These are phyloP conservation scores for Papiliotrema flavescens DNA, from an alignment of 1,284 basidiomycete species.

Conservation along the genomic window DNA sequence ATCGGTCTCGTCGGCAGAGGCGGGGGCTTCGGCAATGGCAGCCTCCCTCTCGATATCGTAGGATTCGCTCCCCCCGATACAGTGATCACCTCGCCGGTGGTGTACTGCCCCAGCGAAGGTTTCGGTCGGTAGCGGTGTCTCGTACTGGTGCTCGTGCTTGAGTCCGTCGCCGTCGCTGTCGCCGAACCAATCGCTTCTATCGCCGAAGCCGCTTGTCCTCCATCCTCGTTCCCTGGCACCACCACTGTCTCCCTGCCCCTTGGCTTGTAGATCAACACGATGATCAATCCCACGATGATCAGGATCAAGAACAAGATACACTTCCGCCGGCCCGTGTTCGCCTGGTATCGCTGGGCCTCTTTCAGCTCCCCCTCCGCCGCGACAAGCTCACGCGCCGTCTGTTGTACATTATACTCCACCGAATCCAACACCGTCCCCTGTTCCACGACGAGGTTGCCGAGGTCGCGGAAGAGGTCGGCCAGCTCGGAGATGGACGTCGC, in stretches of 20 bases:
- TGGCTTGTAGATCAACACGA: slow-evolving; percentile 50
- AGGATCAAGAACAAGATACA: slow-evolving; percentile 89
- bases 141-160: neutral
- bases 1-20: neutral
- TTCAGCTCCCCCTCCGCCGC: slow-evolving; percentile 83
- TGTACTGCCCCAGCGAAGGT: neutral
- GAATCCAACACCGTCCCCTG: slow-evolving; percentile 96
- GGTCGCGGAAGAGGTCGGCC: slow-evolving; percentile 93
- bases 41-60: neutral
- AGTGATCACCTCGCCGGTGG: neutral
- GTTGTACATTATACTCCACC: slow-evolving; percentile 96
- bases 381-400: slow-evolving; percentile 73
- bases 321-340: slow-evolving; percentile 82
- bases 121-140: neutral
- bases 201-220: neutral
- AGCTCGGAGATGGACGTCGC: slow-evolving; percentile 86
- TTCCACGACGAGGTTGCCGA: slow-evolving; percentile 90
- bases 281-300: slow-evolving; percentile 74
- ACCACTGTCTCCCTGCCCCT: neutral
- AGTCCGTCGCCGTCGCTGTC: neutral
- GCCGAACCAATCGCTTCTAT: neutral
- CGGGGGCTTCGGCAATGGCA: slow-evolving; percentile 1
- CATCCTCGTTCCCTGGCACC: neutral
- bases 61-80: neutral
- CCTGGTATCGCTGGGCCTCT: slow-evolving; percentile 79